These are phyloP conservation scores for Halteria grandinella DNA, from an alignment of 73 alveolate species.

Conservation along the genomic window DNA sequence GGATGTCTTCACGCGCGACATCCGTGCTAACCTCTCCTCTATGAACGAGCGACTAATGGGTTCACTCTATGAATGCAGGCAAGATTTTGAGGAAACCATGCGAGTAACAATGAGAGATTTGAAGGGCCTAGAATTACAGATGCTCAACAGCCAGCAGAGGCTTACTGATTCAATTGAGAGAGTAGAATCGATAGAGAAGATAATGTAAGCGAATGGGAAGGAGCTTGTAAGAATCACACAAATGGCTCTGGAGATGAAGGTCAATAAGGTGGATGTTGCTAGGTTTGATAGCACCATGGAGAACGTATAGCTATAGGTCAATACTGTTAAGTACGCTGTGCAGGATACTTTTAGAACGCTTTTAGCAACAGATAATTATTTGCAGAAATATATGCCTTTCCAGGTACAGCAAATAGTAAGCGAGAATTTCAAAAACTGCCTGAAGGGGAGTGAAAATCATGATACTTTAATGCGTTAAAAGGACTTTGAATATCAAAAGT, in stretches of 20 bases:
- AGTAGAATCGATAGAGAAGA: slow-evolving; percentile 16
- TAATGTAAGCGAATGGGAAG: neutral
- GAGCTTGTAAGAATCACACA: slow-evolving; percentile 12
- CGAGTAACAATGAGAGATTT: slow-evolving; percentile 20
- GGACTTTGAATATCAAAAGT: slow-evolving; percentile 52
- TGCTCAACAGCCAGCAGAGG: neutral
- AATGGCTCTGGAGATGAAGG: neutral
- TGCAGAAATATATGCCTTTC: slow-evolving; percentile 72
- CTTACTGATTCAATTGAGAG: slow-evolving; percentile 41
- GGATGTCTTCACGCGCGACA: neutral
- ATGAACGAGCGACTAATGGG: too few relatives aligned
- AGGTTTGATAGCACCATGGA: slow-evolving; percentile 1
- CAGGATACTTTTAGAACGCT: slow-evolving; percentile 30
- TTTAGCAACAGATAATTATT: slow-evolving; percentile 62
- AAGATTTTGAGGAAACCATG: neutral
- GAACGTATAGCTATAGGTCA: neutral
- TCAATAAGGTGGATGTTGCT: neutral
- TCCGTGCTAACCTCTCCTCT: too few relatives aligned
- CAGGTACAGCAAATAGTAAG: slow-evolving; percentile 50
- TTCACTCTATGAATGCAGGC: neutral
- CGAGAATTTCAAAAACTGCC: slow-evolving; percentile 35
- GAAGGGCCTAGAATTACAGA: slow-evolving; percentile 6
- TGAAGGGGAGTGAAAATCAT: slow-evolving; percentile 27
- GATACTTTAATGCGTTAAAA: slow-evolving; percentile 30
- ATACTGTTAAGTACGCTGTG: slow-evolving; percentile 12